Evolutionary conservation across 78 protist species (phyloP).

Genomic region (Dictyostelium firmibasis): DNA sequence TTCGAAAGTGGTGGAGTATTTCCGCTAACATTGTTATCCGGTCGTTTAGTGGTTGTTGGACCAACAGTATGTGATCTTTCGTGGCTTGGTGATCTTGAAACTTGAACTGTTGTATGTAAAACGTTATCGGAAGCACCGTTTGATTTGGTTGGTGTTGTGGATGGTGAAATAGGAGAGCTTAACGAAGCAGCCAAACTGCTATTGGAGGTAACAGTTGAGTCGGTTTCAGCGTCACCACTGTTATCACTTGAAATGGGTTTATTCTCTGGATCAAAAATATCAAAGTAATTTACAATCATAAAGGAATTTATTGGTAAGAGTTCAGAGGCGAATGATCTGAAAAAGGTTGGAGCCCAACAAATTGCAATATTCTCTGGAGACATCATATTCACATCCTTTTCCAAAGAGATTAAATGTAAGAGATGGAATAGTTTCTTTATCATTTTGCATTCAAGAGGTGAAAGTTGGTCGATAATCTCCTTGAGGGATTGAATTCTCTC

Average conservation of each 20-base stretch:
- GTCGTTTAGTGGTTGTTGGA: not conserved
- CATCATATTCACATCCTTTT: slow-evolving; percentile 76
- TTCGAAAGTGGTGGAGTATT: not conserved
- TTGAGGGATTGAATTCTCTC: not conserved
- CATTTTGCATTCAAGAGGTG: slow-evolving; percentile 38
- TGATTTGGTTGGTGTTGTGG: not conserved
- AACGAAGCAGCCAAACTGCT: not conserved
- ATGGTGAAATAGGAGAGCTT: not conserved
- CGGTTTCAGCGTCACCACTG: not conserved
- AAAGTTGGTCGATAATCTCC: slow-evolving; percentile 26
- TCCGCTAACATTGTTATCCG: not conserved
- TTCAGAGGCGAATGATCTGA: slow-evolving; percentile 63
- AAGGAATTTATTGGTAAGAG: slow-evolving; percentile 59
- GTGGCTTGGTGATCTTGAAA: not conserved
- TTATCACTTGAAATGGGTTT: slow-evolving; percentile 23
- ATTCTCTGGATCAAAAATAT: slow-evolving; percentile 55
- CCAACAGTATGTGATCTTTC: not conserved
- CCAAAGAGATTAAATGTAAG: slow-evolving; percentile 40
- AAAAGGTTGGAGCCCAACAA: slow-evolving; percentile 81
- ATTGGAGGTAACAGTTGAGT: not conserved
- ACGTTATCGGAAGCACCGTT: not conserved
- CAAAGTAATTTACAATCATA: slow-evolving; percentile 41
- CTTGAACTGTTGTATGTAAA: not conserved
- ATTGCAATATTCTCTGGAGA: slow-evolving; percentile 78
- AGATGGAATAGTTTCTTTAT: slow-evolving; percentile 38